Percentiles rank a stretch among this genome's conserved stretches.
These are phyloP conservation scores for Arctium lappa DNA, from an alignment of 129 eudicot genomes.

Conservation along the genomic window DNA sequence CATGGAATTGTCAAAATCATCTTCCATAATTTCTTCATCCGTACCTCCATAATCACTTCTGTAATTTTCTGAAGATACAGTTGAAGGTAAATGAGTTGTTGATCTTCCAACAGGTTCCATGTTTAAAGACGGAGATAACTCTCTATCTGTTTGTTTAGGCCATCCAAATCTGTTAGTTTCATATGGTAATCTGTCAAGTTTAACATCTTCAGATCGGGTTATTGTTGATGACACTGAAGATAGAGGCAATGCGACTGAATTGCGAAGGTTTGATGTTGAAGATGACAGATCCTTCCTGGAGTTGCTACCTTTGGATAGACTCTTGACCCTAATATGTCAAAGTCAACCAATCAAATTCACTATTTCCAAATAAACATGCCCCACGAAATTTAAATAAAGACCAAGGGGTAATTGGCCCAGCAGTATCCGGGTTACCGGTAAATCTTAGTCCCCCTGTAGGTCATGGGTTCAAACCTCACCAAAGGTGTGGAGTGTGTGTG, in stretches of 20 bases:
- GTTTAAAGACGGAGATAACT: constrained; percentile 25
- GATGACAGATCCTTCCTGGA: constrained; percentile 49
- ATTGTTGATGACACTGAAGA: constrained; percentile 22
- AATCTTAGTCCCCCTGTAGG: neutral
- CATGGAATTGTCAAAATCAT: constrained; percentile 38
- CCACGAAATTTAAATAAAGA: neutral
- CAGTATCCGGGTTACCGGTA: too few species aligned
- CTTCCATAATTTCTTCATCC: constrained; percentile 35
- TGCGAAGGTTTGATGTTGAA: constrained; percentile 38
- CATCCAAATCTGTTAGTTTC: constrained; percentile 52
- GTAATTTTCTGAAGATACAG: constrained; percentile 28
- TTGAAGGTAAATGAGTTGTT: constrained; percentile 15
- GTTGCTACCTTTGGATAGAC: constrained; percentile 65
- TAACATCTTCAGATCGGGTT: constrained; percentile 36
- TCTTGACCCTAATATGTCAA: constrained; percentile 52
- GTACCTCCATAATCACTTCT: constrained; percentile 26
- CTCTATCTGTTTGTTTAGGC: constrained; percentile 47
- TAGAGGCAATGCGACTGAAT: constrained; percentile 38
- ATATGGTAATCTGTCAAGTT: constrained; percentile 17
- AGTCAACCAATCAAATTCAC: constrained; percentile 15
- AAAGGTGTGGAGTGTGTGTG: neutral
- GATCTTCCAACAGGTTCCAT: constrained; percentile 40
- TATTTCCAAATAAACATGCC: neutral
- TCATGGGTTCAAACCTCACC: neutral
- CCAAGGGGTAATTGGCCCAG: neutral